Percentiles rank a stretch among this genome's conserved stretches.
phyloP scores from a whole-genome alignment of 495 filamentous ascomycete species.

The Friedmanniomyces simplex region DNA sequence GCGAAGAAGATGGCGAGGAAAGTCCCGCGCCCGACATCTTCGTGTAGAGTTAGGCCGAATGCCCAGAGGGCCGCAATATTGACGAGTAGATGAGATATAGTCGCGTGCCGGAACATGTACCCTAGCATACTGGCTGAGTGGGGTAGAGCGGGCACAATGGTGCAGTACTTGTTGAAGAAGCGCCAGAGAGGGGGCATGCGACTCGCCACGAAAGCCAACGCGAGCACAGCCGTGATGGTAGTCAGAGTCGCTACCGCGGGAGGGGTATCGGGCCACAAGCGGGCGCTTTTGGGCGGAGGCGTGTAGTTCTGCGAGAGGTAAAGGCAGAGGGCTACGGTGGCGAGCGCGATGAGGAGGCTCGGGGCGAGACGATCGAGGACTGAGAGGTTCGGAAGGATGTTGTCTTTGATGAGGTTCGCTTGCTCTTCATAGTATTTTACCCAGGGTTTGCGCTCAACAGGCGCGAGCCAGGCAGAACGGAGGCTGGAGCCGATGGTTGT shows the following conservation, averaged over 20 bases:
- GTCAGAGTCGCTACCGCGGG: constrained; percentile 69
- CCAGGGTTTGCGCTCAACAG: constrained; percentile 17
- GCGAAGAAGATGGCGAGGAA: constrained; percentile 81
- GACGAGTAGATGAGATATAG: constrained; percentile 48
- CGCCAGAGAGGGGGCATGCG: constrained; percentile 57
- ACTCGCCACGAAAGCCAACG: constrained; percentile 54
- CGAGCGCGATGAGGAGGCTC: constrained; percentile 45
- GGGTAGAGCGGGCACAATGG: constrained; percentile 60
- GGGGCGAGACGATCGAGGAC: constrained; percentile 52
- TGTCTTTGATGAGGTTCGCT: constrained; percentile 15
- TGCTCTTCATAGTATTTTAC: constrained; percentile 24
- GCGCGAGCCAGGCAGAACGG: constrained; percentile 1
- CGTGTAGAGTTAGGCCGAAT: constrained; percentile 53
- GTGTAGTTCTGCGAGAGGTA: constrained; percentile 51
- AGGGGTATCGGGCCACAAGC: constrained; percentile 64
- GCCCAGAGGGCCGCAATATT: constrained; percentile 60
- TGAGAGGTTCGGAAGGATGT: constrained; percentile 18
- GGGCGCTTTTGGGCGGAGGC: constrained; percentile 45
- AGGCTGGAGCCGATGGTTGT: constrained; percentile 1
- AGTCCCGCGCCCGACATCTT: constrained; percentile 74
- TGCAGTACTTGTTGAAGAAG: constrained; percentile 69
- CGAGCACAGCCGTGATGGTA: constrained; percentile 55
- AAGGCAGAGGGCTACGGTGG: constrained; percentile 41
- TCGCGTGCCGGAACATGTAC: constrained; percentile 70
- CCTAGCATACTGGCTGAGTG: constrained; percentile 54